Evolutionary conservation across 176 grass and related monocot species (phyloP).

Genomic region (Aegilops bicornis): DNA sequence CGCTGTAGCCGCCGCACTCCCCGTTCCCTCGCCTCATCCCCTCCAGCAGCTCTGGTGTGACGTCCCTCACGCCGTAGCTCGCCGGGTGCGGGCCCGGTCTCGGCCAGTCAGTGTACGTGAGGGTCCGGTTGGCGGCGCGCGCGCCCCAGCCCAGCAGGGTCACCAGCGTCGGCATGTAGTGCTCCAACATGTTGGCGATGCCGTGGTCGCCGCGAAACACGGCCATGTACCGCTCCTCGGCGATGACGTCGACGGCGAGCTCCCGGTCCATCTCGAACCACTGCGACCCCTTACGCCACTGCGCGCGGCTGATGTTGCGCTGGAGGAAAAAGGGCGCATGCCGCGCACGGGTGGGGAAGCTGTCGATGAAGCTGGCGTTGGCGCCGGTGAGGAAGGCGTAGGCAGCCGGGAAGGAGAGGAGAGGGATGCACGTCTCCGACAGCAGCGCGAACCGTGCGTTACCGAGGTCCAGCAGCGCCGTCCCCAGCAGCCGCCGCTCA

Average conservation of each 20-base stretch:
- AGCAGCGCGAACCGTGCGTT: slow-evolving; percentile 59
- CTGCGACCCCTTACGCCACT: slow-evolving; percentile 75
- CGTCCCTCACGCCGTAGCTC: not conserved
- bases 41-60: slow-evolving; percentile 38
- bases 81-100: slow-evolving; percentile 28
- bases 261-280: slow-evolving; percentile 69
- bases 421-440: slow-evolving; percentile 57
- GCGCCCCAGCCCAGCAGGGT: slow-evolving; percentile 28
- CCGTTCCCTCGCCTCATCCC: slow-evolving; percentile 31
- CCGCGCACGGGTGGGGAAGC: slow-evolving; percentile 42
- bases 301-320: slow-evolving; percentile 27
- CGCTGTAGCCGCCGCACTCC: slow-evolving; percentile 60
- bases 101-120: slow-evolving; percentile 62
- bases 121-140: slow-evolving; percentile 49
- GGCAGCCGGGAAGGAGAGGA: slow-evolving; percentile 39
- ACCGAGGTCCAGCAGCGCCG: slow-evolving; percentile 48
- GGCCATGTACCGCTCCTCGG: slow-evolving; percentile 47
- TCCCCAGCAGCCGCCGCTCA: slow-evolving; percentile 52
- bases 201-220: slow-evolving; percentile 34
- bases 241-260: slow-evolving; percentile 40
- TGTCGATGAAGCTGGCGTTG: slow-evolving; percentile 50
- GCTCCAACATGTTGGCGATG: slow-evolving; percentile 52
- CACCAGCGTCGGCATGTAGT: slow-evolving; percentile 70
- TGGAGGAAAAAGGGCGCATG: slow-evolving; percentile 35
- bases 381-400: slow-evolving; percentile 40